phyloP scores from a whole-genome alignment of 2,329 filamentous ascomycete genomes.

The Beauveria varroae region DNA sequence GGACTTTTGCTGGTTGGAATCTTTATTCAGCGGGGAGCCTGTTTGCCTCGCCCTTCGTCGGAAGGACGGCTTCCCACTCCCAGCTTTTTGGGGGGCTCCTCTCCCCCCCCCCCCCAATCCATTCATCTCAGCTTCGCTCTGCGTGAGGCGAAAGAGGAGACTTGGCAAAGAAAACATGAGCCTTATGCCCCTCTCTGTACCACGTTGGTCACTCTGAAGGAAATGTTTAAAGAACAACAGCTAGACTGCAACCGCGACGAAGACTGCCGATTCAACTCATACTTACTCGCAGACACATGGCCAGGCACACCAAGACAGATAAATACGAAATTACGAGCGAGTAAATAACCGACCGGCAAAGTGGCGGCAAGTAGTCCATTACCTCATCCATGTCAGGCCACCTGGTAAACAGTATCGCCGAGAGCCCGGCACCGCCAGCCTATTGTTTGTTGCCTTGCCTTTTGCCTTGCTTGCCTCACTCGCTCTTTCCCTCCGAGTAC shows the following conservation, averaged over 20 bases:
- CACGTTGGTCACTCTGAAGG: not conserved
- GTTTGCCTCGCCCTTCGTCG: not conserved
- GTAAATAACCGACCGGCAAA: not conserved
- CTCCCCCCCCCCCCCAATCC: not conserved
- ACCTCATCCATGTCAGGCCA: conserved; percentile 8
- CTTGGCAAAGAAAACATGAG: not conserved
- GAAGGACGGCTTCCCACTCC: not conserved
- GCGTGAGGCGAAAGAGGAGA: conserved; percentile 1
- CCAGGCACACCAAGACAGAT: not conserved
- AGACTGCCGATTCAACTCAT: no score
- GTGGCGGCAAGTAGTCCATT: conserved; percentile 4
- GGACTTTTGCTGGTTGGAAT: not conserved
- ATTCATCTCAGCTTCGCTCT: not conserved
- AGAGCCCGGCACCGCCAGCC: not conserved
- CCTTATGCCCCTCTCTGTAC: not conserved
- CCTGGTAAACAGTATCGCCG: not conserved
- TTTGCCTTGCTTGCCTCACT: not conserved
- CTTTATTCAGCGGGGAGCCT: conserved; percentile 11
- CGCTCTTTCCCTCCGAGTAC: not conserved
- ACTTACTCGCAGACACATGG: not conserved
- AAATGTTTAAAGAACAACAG: not conserved
- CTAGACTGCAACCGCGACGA: no score
- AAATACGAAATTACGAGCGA: conserved; percentile 6
- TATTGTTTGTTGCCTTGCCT: not conserved
- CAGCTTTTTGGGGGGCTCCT: not conserved